Evolutionary conservation across 106 monocot genomes (phyloP).

Genomic region (Gastrodia elata): DNA sequence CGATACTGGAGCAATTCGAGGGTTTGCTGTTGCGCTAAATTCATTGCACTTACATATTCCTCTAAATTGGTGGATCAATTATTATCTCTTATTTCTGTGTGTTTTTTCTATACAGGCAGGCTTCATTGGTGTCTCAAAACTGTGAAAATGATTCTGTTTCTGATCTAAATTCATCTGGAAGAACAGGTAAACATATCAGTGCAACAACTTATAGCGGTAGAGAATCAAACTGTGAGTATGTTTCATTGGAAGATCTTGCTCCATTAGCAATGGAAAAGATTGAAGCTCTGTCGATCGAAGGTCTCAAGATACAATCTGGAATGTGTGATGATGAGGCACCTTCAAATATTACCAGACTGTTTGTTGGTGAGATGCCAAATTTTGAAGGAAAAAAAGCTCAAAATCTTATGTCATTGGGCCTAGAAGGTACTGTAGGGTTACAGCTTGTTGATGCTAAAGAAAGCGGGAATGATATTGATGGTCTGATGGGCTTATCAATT

Average conservation of each 20-base stretch:
- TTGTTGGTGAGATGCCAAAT: conserved; percentile 57
- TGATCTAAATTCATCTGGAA: conserved; percentile 7
- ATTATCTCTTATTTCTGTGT: not conserved
- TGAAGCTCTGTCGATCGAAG: conserved; percentile 90
- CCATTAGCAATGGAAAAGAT: conserved; percentile 96
- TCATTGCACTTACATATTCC: not conserved
- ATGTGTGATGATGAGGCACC: conserved; percentile 75
- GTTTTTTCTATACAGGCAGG: conserved; percentile 14
- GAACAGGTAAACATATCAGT: conserved; percentile 23
- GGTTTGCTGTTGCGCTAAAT: conserved; percentile 18
- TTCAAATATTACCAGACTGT: conserved; percentile 51
- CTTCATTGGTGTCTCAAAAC: conserved; percentile 11
- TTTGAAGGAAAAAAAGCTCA: conserved; percentile 48
- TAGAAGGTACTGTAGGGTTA: conserved; percentile 76
- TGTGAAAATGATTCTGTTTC: conserved; percentile 4
- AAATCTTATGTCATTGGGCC: conserved; percentile 31
- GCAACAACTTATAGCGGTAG: conserved; percentile 13
- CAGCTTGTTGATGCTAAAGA: conserved; percentile 78
- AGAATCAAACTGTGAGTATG: conserved; percentile 52
- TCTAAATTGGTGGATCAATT: not conserved
- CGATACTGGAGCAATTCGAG: conserved; percentile 36
- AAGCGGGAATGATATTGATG: conserved; percentile 57
- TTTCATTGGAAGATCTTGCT: conserved; percentile 93
- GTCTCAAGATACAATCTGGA: conserved; percentile 92
- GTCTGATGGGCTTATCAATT: conserved; percentile 82